Conservation (phyloP, 1,284 basidiomycete genomes). For the Tranzscheliella williamsii region DNA sequence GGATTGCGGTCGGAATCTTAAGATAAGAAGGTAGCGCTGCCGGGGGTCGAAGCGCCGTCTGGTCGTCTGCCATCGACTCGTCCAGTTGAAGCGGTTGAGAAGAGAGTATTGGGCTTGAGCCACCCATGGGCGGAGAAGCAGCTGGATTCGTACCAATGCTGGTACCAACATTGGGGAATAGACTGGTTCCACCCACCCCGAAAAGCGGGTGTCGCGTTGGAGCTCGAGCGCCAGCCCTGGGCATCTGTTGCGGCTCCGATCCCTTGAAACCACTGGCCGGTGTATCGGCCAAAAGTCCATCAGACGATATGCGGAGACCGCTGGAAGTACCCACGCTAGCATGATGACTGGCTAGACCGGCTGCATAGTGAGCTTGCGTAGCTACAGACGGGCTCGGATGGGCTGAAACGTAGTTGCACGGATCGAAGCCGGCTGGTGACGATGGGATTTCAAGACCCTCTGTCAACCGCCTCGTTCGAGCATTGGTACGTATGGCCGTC, state of each 20-base stretch:
- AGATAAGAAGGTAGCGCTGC: conserved; percentile 56
- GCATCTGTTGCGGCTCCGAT: conserved; percentile 29
- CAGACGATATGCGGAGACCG: conserved; percentile 24
- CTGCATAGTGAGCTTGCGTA: conserved; percentile 35
- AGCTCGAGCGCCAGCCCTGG: conserved; percentile 13
- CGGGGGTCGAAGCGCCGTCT: conserved; percentile 6
- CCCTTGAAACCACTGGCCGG: conserved; percentile 7
- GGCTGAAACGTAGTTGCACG: conserved; percentile 34
- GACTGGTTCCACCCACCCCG: conserved; percentile 16
- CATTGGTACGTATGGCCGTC: conserved; percentile 21
- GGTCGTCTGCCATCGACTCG: conserved; percentile 5
- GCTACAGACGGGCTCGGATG: conserved; percentile 43
- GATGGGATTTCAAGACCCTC: conserved; percentile 15
- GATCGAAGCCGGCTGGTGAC: conserved; percentile 36
- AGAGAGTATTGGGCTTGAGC: conserved; percentile 28
- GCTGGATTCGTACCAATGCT: conserved; percentile 27
- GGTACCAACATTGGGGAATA: conserved; percentile 30
- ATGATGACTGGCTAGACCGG: conserved; percentile 36
- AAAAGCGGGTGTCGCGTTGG: conserved; percentile 27
- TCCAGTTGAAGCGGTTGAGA: conserved; percentile 19
- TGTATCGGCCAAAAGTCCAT: conserved; percentile 1
- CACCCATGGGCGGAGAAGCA: conserved; percentile 24
- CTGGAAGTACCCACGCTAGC: conserved; percentile 16
- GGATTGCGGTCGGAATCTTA: conserved; percentile 58
- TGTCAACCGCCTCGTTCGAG: conserved; percentile 21